phyloP scores from a whole-genome alignment of 129 eudicot genomes.

The Tanacetum coccineum region DNA sequence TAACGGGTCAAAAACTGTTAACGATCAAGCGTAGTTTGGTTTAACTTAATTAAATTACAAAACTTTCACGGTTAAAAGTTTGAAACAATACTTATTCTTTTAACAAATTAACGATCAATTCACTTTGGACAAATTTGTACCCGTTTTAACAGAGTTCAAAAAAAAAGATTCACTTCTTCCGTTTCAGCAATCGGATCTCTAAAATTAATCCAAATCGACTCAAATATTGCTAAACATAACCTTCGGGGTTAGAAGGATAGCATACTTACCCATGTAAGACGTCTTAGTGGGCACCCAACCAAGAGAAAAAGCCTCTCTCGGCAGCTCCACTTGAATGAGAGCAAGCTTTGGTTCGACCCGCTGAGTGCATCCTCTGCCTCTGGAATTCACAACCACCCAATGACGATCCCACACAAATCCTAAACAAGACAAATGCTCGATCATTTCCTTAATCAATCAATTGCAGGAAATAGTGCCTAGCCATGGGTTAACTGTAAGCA shows the following conservation, averaged over 20 bases:
- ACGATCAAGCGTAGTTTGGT: too few relatives aligned
- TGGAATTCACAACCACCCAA: constrained; percentile 73
- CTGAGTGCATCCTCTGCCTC: constrained; percentile 78
- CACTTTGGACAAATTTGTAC: neutral
- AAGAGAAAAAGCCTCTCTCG: constrained; percentile 58
- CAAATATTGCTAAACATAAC: neutral
- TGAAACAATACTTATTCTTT: neutral
- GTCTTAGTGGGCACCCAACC: constrained; percentile 49
- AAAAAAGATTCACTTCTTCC: neutral
- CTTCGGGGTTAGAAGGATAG: neutral
- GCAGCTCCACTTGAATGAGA: constrained; percentile 62
- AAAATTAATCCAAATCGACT: neutral
- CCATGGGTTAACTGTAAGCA: too few relatives aligned
- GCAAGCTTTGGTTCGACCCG: constrained; percentile 85
- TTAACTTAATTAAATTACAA: too few relatives aligned
- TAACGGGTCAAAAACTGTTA: too few relatives aligned
- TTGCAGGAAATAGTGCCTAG: too few relatives aligned
- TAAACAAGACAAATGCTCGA: neutral
- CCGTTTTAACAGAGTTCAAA: neutral
- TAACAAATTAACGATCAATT: neutral
- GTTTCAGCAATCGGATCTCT: too few relatives aligned
- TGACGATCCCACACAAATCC: constrained; percentile 95
- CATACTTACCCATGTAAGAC: constrained; percentile 51
- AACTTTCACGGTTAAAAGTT: too few relatives aligned
- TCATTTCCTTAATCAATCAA: too few relatives aligned